These are phyloP conservation scores for Lumnitzera racemosa DNA, from an alignment of 345 rosid species.

Conservation along the genomic window DNA sequence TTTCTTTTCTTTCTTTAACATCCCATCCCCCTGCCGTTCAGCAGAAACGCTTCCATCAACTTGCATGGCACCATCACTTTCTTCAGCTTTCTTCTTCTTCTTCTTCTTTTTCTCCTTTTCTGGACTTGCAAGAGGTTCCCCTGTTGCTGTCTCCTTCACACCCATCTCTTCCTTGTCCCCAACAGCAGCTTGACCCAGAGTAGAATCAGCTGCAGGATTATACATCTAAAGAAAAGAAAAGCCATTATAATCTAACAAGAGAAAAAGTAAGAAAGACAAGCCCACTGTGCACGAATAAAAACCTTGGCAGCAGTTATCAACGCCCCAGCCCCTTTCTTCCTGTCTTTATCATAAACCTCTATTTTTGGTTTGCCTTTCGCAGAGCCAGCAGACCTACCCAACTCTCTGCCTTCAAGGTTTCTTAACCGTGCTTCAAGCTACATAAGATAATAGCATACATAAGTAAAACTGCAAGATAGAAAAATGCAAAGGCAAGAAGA, in stretches of 20 bases:
- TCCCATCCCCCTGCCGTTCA: conserved; percentile 22
- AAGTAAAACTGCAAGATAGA: background rate
- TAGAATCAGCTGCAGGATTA: conserved; percentile 67
- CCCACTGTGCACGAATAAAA: background rate
- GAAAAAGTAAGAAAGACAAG: background rate
- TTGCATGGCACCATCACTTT: conserved; percentile 13
- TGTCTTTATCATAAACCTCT: conserved; percentile 75
- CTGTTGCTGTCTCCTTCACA: conserved; percentile 27
- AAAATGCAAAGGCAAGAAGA: background rate
- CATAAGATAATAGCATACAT: conserved; percentile 1
- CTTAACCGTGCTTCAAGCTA: conserved; percentile 86
- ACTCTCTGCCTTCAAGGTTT: conserved; percentile 68
- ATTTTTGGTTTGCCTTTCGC: conserved; percentile 88
- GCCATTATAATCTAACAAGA: background rate
- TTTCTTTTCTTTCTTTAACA: conserved; percentile 40
- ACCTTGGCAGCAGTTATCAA: conserved; percentile 86
- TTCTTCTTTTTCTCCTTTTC: conserved; percentile 43
- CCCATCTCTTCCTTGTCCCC: conserved; percentile 35
- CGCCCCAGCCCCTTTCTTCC: conserved; percentile 64
- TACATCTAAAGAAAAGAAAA: conserved; percentile 38
- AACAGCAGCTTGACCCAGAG: conserved; percentile 36
- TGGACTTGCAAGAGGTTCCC: conserved; percentile 12
- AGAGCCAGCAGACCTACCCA: conserved; percentile 74
- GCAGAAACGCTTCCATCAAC: conserved; percentile 23
- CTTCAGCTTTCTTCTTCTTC: conserved; percentile 36